Base-by-base conservation (phyloP, 2,329 filamentous ascomycete species). In the Trichophyton schoenleinii region DNA sequence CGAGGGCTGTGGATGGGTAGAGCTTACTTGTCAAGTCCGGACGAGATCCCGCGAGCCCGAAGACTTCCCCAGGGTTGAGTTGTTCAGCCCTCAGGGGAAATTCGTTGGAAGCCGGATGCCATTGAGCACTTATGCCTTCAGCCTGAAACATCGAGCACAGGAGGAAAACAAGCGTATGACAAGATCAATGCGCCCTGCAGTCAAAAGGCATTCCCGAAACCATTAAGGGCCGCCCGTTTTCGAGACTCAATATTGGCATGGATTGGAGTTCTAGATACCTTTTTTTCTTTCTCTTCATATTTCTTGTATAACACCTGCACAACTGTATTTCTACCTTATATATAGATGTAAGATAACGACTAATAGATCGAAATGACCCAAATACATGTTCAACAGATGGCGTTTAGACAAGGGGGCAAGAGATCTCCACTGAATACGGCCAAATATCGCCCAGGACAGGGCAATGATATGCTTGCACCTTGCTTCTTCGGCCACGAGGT, bases 1-100 rank as follows among this genome's bases (percentile, higher is more conserved):
- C 58, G 92, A 97, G 72, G 91, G 94, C 1, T 87, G 91, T 28
- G 94, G 94, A 6, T 99, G 95, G 88, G 81, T 99, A 1, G 94
- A 99, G 74, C 73, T 99, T 46, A 86, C 85, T 0, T 86, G 86
- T 2, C 92, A 99, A 74, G 83, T 95, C 8, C 83, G 92, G 58
- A 82, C 79, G 15, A 81, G 74, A 69, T 77, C 68, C 20, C 49
- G 64, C 25, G 38, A 67, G 38, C 62, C 68, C 60, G 46, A 52
- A 8, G n/a, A 62, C 13, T 85, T 84, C 78, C 90, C 90, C 0
- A 78, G 85, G 8, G 81, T 99, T 5, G 91, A 97, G 66, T 84
- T 97, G 0, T 96, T 87, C 69, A 88, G 83, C 31, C 94, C 94
- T 0, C 81, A 90, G 62, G 94, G 94, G 11, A 64, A 63, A 31